These are phyloP conservation scores for Geotrichum citri-aurantii DNA, from an alignment of 1,139 yeast genomes.

Conservation along the genomic window DNA sequence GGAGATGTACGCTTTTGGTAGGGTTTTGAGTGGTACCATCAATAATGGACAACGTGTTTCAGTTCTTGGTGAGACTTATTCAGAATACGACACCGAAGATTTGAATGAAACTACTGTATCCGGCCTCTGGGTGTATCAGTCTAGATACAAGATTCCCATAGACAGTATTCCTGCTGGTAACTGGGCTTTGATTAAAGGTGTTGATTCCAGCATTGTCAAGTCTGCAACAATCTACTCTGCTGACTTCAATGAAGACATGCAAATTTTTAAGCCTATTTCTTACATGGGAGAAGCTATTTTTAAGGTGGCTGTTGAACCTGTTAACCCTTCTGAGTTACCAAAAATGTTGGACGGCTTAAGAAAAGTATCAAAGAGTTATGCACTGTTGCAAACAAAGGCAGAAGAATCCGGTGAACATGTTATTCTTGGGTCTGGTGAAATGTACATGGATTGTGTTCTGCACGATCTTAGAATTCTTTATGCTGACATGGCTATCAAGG, in stretches of 20 bases:
- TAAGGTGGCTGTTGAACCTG: slow-evolving; percentile 80
- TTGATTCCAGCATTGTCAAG: slow-evolving; percentile 51
- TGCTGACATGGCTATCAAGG: slow-evolving; percentile 65
- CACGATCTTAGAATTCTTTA: slow-evolving; percentile 65
- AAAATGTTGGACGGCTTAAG: slow-evolving; percentile 63
- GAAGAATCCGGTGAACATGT: slow-evolving; percentile 90
- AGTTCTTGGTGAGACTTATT: slow-evolving; percentile 53
- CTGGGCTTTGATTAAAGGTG: slow-evolving; percentile 61
- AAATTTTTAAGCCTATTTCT: slow-evolving; percentile 42
- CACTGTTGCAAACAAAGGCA: slow-evolving; percentile 59
- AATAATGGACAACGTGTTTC: slow-evolving; percentile 44
- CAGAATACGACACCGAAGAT: slow-evolving; percentile 51
- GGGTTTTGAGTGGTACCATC: slow-evolving; percentile 59
- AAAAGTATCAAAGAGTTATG: slow-evolving; percentile 55
- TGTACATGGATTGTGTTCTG: slow-evolving; percentile 77
- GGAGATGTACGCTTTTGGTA: slow-evolving; percentile 49
- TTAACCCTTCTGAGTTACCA: slow-evolving; percentile 72
- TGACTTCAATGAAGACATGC: slow-evolving; percentile 29
- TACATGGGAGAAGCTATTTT: slow-evolving; percentile 55
- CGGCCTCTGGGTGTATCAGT: slow-evolving; percentile 58
- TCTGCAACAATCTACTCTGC: slow-evolving; percentile 49
- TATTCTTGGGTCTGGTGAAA: slow-evolving; percentile 77
- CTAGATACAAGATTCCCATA: slow-evolving; percentile 60
- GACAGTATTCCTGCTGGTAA: slow-evolving; percentile 56
- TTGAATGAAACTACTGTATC: slow-evolving; percentile 39